Evolutionary conservation across 2,329 filamentous ascomycete genomes (phyloP), one percentile per base, ranked within the genome.

Genomic region (Alternaria incomplexa): DNA sequence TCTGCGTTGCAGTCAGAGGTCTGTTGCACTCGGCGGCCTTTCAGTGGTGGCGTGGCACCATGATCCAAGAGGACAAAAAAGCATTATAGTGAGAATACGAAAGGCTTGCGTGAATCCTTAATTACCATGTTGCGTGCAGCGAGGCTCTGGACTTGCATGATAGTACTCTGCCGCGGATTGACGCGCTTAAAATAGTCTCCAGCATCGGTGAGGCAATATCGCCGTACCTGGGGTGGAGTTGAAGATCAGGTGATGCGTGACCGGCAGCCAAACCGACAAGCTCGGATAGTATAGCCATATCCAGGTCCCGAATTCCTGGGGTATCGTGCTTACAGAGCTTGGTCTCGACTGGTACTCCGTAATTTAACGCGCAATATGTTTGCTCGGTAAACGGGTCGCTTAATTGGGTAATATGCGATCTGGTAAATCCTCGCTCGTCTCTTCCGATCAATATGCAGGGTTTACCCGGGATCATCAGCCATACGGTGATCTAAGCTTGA

Each of bases 341-440:
- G 69, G 73, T 77, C 75, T 73, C 69, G 75, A 73, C 70, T 66
- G 69, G 65, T 67, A 67, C 68, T 58, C 12, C 60, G 72, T 71
- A 74, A 76, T 77, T 68, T 76, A 69, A 65, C 60, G 52, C 51
- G 62, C 60, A 71, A 69, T 73, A 67, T 67, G 61, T 55, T 44
- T 52, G 55, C 64, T 73, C 71, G 70, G 72, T 66, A 69, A 68
- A 66, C 66, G 65, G 58, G 66, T 66, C 68, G 67, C 69, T 72
- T 75, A 75, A 70, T 73, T 74, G 70, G 71, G 65, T 73, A 76
- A 76, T 75, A 70, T 73, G 59, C 64, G 58, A 71, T 70, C 63
- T 70, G 47, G 59, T 62, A 56, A 63, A 64, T 25, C 64, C 67
- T 63, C 58, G 55, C 61, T 62, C 59, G 61, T 58, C 54, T 61